Percentiles rank a stretch among this genome's conserved stretches.
These are phyloP conservation scores for Alternaria ventricosa DNA, from an alignment of 2,329 filamentous ascomycete genomes.

Conservation along the genomic window DNA sequence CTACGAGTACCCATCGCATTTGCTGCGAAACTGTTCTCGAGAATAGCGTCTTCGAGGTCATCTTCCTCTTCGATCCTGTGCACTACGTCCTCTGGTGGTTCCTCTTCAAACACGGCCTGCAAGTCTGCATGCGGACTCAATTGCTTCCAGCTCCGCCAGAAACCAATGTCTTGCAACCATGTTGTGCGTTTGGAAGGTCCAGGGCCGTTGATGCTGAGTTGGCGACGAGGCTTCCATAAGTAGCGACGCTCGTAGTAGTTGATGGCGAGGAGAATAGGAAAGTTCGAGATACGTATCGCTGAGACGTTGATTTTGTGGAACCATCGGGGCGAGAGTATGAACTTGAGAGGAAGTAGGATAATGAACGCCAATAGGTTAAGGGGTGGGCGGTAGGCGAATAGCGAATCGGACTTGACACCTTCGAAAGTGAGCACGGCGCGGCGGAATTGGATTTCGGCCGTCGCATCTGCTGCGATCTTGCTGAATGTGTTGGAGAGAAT, in stretches of 20 bases:
- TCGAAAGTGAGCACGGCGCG: slow-evolving; percentile 82
- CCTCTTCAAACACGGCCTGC: slow-evolving; percentile 73
- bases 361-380: slow-evolving; percentile 82
- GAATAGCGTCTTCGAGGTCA: slow-evolving; percentile 54
- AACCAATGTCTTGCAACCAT: slow-evolving; percentile 53
- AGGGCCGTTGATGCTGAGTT: slow-evolving; percentile 28
- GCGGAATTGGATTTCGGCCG: slow-evolving; percentile 83
- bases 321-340: slow-evolving; percentile 79
- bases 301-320: slow-evolving; percentile 90
- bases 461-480: slow-evolving; percentile 76
- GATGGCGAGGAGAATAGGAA: slow-evolving; percentile 75
- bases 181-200: slow-evolving; percentile 51
- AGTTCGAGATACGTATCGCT: slow-evolving; percentile 74
- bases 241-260: slow-evolving; percentile 72
- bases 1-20: slow-evolving; percentile 27
- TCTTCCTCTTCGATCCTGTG: slow-evolving; percentile 58
- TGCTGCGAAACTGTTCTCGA: slow-evolving; percentile 50
- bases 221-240: slow-evolving; percentile 65
- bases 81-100: slow-evolving; percentile 65
- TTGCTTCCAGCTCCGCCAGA: slow-evolving; percentile 65
- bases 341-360: slow-evolving; percentile 77
- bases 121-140: slow-evolving; percentile 76
- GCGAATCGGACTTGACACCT: slow-evolving; percentile 82
- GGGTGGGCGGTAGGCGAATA: slow-evolving; percentile 82
- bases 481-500: slow-evolving; percentile 86